Evolutionary conservation across 441 rosid species (phyloP).

Genomic region (Erodium chrysanthum): DNA sequence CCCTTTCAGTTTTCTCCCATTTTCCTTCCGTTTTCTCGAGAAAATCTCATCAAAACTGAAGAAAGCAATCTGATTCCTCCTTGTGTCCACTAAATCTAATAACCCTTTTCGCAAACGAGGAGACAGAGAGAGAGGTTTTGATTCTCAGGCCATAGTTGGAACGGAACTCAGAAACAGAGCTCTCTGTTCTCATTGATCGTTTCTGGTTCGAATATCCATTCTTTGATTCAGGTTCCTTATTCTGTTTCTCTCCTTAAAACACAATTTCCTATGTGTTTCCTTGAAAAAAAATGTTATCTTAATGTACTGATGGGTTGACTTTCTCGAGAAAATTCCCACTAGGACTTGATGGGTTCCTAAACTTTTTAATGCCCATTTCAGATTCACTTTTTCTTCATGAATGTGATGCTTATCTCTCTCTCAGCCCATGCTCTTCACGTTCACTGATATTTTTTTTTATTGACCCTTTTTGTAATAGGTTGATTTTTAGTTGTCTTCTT

Average conservation of each 20-base stretch:
- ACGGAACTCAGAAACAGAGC: not conserved
- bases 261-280: conserved; percentile 5
- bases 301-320: conserved; percentile 22
- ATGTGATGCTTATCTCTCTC: not conserved
- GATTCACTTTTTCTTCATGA: conserved; percentile 1
- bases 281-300: not conserved
- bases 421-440: not conserved
- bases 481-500: not conserved
- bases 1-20: not conserved
- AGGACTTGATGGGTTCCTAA: conserved; percentile 9
- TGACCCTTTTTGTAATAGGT: not conserved
- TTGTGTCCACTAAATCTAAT: not conserved
- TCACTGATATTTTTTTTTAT: not conserved
- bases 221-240: not conserved
- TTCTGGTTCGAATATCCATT: not conserved
- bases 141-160: too few species aligned
- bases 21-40: not conserved
- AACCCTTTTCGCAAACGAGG: too few species aligned
- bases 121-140: too few species aligned
- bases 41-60: not conserved
- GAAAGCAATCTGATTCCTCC: not conserved
- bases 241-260: not conserved
- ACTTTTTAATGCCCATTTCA: not conserved
- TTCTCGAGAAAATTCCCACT: conserved; percentile 20
- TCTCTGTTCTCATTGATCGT: not conserved